A percentile compares a stretch with the other conserved stretches of the same genome.
These are phyloP conservation scores for Scedosporium minutisporum DNA, from an alignment of 2,329 filamentous ascomycete genomes.

Conservation along the genomic window DNA sequence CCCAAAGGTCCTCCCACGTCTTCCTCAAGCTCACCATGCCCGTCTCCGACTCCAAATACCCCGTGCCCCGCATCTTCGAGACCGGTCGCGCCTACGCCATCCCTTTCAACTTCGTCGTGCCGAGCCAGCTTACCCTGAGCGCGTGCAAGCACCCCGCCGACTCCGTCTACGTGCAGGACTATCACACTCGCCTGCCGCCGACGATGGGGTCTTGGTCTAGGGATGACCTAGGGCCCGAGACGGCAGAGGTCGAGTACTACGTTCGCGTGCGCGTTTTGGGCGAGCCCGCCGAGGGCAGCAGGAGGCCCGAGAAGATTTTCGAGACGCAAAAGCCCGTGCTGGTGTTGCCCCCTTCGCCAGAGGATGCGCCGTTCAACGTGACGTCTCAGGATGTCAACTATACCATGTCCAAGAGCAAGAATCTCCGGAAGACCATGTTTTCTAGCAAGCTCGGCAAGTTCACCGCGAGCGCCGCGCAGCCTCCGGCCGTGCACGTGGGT, in stretches of 20 bases:
- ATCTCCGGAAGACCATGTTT: conserved; percentile 42
- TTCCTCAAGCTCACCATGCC: conserved; percentile 50
- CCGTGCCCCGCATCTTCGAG: conserved; percentile 35
- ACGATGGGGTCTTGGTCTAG: conserved; percentile 42
- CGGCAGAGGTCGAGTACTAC: conserved; percentile 43
- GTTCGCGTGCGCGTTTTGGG: conserved; percentile 35
- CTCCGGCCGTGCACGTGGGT: conserved; percentile 38
- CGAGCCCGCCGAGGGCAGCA: conserved; percentile 16
- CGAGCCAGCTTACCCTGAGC: conserved; percentile 45
- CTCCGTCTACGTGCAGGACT: conserved; percentile 35
- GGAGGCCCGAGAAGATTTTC: conserved; percentile 21
- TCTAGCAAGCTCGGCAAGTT: conserved; percentile 40
- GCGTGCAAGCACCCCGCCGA: conserved; percentile 43
- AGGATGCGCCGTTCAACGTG: conserved; percentile 42
- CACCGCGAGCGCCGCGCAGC: conserved; percentile 34
- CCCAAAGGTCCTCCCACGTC: conserved; percentile 37
- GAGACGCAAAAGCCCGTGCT: conserved; percentile 36
- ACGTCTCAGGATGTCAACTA: conserved; percentile 39
- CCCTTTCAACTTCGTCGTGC: conserved; percentile 51
- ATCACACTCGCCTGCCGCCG: conserved; percentile 44
- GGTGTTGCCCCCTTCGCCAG: conserved; percentile 39
- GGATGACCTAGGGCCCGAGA: conserved; percentile 45
- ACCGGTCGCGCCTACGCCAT: conserved; percentile 38
- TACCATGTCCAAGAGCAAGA: conserved; percentile 39
- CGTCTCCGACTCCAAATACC: conserved; percentile 35